Conservation (phyloP, 1,284 basidiomycete species). For the Melampsora americana region DNA sequence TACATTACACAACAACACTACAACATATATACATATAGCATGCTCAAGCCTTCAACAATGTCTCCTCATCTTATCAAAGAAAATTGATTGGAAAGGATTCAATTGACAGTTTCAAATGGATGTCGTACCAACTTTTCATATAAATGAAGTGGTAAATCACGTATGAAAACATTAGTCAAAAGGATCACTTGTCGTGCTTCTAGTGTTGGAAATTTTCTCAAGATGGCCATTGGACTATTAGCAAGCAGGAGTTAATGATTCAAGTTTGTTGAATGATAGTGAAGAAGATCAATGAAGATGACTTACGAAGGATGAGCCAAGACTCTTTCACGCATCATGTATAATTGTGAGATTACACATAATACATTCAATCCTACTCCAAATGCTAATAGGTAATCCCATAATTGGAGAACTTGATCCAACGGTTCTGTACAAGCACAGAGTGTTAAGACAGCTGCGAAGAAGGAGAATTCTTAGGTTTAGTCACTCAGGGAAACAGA, state of each 20-base stretch:
- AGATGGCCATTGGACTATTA: constrained; percentile 81
- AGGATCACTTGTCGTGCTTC: constrained; percentile 82
- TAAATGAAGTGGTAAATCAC: constrained; percentile 70
- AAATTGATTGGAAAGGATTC: neutral
- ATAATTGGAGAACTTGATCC: constrained; percentile 85
- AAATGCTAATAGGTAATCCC: constrained; percentile 96
- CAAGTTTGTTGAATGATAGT: neutral
- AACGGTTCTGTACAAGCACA: constrained; percentile 95
- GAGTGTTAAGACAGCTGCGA: constrained; percentile 81
- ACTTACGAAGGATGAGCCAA: constrained; percentile 76
- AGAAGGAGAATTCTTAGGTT: neutral
- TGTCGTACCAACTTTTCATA: constrained; percentile 39
- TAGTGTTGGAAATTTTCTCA: constrained; percentile 89
- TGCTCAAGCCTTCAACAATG: too few species aligned
- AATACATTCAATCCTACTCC: constrained; percentile 93
- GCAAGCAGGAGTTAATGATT: neutral
- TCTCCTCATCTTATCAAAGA: too few species aligned
- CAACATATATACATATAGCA: too few species aligned
- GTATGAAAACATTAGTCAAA: constrained; percentile 85
- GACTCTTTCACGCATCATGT: constrained; percentile 82
- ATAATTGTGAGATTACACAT: constrained; percentile 89
- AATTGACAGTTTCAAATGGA: constrained; percentile 32
- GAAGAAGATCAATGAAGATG: constrained; percentile 9
- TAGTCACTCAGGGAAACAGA: neutral
- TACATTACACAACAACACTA: too few species aligned